These are phyloP conservation scores for Cryphonectria parasitica DNA, from an alignment of 2,329 filamentous ascomycete species.

Conservation along the genomic window DNA sequence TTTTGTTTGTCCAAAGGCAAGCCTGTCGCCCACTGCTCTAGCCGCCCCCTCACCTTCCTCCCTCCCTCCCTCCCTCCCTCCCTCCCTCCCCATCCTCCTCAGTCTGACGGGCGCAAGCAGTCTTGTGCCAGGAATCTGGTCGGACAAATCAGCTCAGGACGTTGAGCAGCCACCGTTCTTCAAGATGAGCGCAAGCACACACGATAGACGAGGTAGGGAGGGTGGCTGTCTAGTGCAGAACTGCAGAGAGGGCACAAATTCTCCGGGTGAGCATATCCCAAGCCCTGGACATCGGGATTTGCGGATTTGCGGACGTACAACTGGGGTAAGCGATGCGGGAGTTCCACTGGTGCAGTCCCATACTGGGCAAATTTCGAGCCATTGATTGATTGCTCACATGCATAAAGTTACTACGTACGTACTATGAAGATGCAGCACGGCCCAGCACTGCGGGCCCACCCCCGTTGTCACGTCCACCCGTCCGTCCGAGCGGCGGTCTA, in stretches of 20 bases:
- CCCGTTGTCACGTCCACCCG: neutral
- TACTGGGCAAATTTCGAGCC: neutral
- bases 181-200: neutral
- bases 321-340: neutral
- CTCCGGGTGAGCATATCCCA: neutral
- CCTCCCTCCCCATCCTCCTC: neutral
- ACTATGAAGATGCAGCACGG: too few relatives aligned
- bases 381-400: neutral
- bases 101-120: neutral
- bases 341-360: too few relatives aligned
- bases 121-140: constrained; percentile 1
- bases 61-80: neutral
- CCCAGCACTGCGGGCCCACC: neutral
- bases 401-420: too few relatives aligned
- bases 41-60: neutral
- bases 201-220: neutral
- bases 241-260: neutral
- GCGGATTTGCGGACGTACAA: neutral
- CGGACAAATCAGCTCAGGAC: neutral
- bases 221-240: neutral
- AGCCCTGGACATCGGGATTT: neutral
- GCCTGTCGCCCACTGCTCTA: neutral
- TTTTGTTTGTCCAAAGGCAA: neutral
- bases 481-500: neutral
- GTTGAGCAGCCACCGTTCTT: neutral